Conservation (phyloP, 202 grass and related monocot species). For the Dendrocalamus latiflorus region DNA sequence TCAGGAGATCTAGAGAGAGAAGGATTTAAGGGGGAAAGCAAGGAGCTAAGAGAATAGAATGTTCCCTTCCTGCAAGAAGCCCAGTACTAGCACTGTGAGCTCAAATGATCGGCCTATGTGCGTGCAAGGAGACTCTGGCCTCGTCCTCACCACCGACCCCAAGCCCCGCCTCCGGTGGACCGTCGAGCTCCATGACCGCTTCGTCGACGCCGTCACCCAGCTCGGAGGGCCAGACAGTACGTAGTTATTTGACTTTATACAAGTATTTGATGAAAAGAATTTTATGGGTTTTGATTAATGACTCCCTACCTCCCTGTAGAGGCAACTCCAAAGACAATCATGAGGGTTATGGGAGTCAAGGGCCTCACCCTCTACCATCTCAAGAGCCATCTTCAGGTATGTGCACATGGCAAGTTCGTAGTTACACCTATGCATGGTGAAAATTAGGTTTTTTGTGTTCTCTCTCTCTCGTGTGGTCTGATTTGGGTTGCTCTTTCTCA, state of each 20-base stretch:
- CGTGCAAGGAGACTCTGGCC: conserved; percentile 84
- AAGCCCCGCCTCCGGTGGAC: conserved; percentile 99
- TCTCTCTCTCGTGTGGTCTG: background rate
- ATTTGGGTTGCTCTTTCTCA: conserved; percentile 15
- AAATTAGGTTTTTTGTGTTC: background rate
- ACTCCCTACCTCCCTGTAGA: conserved; percentile 35
- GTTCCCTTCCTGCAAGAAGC: conserved; percentile 94
- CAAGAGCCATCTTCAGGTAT: conserved; percentile 98
- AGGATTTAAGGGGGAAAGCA: conserved; percentile 42
- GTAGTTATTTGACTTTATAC: background rate
- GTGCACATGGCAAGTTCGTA: conserved; percentile 1
- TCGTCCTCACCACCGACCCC: conserved; percentile 99
- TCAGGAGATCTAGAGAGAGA: conserved; percentile 36
- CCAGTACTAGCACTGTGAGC: conserved; percentile 31
- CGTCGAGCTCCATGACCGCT: conserved; percentile 93
- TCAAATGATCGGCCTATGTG: conserved; percentile 74
- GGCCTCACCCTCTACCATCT: conserved; percentile 97
- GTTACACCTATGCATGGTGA: background rate
- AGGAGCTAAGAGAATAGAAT: conserved; percentile 58
- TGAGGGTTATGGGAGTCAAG: conserved; percentile 99
- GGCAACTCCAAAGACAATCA: conserved; percentile 98
- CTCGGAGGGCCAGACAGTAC: conserved; percentile 93
- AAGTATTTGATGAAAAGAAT: background rate
- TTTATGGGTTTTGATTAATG: background rate
- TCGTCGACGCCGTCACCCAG: conserved; percentile 89